Percentiles rank a stretch among this genome's conserved stretches.
Evolutionary conservation across 2,329 filamentous ascomycete species (phyloP).

Genomic region (Fusarium fracticaudum): DNA sequence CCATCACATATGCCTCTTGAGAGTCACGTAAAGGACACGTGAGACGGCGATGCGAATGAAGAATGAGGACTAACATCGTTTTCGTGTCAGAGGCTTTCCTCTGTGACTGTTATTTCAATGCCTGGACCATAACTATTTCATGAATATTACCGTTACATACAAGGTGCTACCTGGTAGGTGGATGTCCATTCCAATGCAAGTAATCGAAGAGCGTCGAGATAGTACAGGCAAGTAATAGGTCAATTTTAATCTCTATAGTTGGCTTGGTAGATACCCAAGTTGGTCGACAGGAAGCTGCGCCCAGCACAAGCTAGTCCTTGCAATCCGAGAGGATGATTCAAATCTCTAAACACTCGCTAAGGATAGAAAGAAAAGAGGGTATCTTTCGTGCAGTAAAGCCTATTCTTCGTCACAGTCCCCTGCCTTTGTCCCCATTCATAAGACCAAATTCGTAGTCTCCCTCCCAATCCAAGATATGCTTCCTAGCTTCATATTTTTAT

Average conservation of each 20-base stretch:
- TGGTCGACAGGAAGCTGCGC: not conserved
- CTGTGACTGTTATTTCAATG: no score
- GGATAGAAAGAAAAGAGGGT: slow-evolving; percentile 13
- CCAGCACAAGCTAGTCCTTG: not conserved
- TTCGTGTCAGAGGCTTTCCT: not conserved
- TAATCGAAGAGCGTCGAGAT: not conserved
- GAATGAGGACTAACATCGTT: not conserved
- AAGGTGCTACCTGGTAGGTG: not conserved
- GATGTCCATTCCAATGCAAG: not conserved
- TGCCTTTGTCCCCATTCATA: not conserved
- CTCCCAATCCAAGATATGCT: not conserved
- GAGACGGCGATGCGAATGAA: not conserved
- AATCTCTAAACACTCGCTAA: not conserved
- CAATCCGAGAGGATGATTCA: not conserved
- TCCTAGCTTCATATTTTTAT: not conserved
- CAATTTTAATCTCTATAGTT: not conserved
- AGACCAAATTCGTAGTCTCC: not conserved
- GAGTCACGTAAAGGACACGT: not conserved
- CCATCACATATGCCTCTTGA: not conserved
- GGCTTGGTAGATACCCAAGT: not conserved
- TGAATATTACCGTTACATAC: not conserved
- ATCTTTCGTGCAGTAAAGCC: slow-evolving; percentile 8
- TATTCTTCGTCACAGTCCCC: not conserved
- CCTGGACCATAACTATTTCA: not conserved
- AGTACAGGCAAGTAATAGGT: not conserved